Evolutionary conservation across 2,329 filamentous ascomycete species (phyloP), one percentile per base, ranked within the genome.

Genomic region (Fusarium redolens): DNA sequence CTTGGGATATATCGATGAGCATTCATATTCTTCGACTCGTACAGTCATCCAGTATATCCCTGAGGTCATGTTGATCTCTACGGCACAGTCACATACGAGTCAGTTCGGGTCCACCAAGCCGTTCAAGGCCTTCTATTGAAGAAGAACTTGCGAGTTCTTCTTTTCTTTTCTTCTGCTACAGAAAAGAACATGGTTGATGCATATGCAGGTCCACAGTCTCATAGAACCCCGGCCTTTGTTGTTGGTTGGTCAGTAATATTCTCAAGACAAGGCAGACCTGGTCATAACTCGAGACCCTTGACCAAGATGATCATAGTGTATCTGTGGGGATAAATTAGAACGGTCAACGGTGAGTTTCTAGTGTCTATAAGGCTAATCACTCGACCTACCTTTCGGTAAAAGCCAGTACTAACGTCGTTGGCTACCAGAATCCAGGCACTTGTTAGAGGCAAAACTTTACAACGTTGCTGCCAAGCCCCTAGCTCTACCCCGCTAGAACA

Each of bases 181-280:
- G 13, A 64, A 31, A 25, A 37, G 4, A 47, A 54, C 62, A 38
- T 45, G 28, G 51, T 41, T 44, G 52, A 41, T 52, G 40, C 62
- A 61, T 67, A 47, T 67, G 45, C 52, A 61, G 64, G 57, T 67
- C 64, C 64, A 67, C 64, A 65, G 40, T 35, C 40, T 59, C 33
- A 37, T 35, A 31, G 13, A 30, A 37, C 43, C 56, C 56, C 31
- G 18, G 44, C 43, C 12, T 18, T 4, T 51, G 25, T 6, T 59
- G 25, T 30, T 51, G 33, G 38, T 57, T 61, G 30, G 37, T 45
- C 41, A 35, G 15, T 14, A 33, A n/a, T 7, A 31, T 55, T n/a
- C 35, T 35, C 47, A 60, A 33, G 43, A 14, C 56, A 30, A 33
- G 45, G 35, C 45, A 40, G 38, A 17, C 35, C 35, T 37, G 35